Percentiles rank a stretch among this genome's conserved stretches.
These are phyloP conservation scores for Aureobasidium musti DNA, from an alignment of 2,329 filamentous ascomycete genomes.

Conservation along the genomic window DNA sequence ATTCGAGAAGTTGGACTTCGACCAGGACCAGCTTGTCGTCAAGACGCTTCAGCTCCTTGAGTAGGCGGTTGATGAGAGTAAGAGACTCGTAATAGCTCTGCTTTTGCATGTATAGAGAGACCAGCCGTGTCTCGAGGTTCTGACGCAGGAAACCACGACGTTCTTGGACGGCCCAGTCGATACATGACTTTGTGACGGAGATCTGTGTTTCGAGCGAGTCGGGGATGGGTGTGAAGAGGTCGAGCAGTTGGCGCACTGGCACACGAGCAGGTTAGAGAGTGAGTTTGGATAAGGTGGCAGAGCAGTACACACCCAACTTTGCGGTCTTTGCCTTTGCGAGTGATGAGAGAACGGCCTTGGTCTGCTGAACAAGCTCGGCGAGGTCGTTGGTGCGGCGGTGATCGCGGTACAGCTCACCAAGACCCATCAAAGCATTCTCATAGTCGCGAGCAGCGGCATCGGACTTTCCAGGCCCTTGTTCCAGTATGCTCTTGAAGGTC, in stretches of 20 bases:
- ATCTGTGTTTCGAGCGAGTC: conserved; percentile 94
- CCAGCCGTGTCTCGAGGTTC: conserved; percentile 94
- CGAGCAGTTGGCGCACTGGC: conserved; percentile 90
- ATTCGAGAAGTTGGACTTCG: conserved; percentile 96
- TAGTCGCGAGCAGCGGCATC: conserved; percentile 90
- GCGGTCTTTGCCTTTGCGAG: conserved; percentile 99
- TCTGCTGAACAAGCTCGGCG: conserved; percentile 85
- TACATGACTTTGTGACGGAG: conserved; percentile 94
- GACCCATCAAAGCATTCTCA: conserved; percentile 79
- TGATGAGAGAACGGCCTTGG: conserved; percentile 85
- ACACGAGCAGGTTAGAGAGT: conserved; percentile 27
- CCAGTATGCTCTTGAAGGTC: conserved; percentile 86
- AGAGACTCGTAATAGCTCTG: conserved; percentile 97
- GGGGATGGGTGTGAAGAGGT: conserved; percentile 91
- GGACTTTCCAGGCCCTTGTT: conserved; percentile 77
- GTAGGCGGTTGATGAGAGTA: conserved; percentile 91
- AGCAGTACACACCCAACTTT: conserved; percentile 74
- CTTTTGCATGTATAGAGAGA: conserved; percentile 93
- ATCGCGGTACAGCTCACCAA: conserved; percentile 92
- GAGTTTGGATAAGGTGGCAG: neutral
- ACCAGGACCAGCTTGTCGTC: conserved; percentile 98
- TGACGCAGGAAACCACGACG: conserved; percentile 94
- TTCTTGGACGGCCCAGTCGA: conserved; percentile 97
- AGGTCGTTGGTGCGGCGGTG: conserved; percentile 80
- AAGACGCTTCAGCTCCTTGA: conserved; percentile 94